Evolutionary conservation across 768 basidiomycete genomes (phyloP), one percentile per base, ranked within the genome.

Genomic region (Lactifluus piperatus): DNA sequence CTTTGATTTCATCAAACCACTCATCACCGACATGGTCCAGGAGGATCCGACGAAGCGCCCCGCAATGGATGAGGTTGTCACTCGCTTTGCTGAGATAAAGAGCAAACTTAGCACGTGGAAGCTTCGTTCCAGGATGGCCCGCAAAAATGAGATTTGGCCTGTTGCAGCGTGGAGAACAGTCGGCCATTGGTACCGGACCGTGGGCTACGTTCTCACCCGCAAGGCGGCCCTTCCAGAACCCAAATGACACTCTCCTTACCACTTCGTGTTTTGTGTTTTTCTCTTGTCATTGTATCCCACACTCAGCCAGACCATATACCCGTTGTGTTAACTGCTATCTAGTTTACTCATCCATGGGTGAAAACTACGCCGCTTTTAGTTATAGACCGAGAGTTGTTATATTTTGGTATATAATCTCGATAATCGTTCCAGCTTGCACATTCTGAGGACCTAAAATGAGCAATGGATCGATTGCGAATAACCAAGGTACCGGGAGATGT

Each of bases 41-140:
- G 60, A 68, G 0, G 69, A 76, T 51, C 72, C 73, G 0, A 49
- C 58, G 6, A 67, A 70, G 48, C 70, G 75, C 8, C 75, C 74
- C 0, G 70, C 67, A 1, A 53, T 58, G 54, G 36, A 46, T 10
- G 43, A 39, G 37, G 60, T 61, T 0, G 39, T 43, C 2, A 30
- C 46, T 18, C 51, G 57, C 4, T 59, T 62, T 30, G n/a, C 32
- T 4, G 48, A 48, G 22, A 46, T 60, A 8, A 44, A 10, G 41
- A n/a, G 11, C 0, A 43, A 39, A 5, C 32, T 62, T 2, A 51
- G 51, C 36, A 34, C 37, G 13, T 62, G 56, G 56, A 62, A 62
- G 56, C 32, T 62, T 7, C 60, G 60, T n/a, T 62, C 60, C 1
- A 44, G 60, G 7, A 58, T 62, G 4, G 27, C 18, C 3, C 56